Percentiles rank a stretch among this genome's conserved stretches.
Evolutionary conservation across 371 early-diverging fungal genomes (phyloP).

Genomic region (Gilbertella persicaria): DNA sequence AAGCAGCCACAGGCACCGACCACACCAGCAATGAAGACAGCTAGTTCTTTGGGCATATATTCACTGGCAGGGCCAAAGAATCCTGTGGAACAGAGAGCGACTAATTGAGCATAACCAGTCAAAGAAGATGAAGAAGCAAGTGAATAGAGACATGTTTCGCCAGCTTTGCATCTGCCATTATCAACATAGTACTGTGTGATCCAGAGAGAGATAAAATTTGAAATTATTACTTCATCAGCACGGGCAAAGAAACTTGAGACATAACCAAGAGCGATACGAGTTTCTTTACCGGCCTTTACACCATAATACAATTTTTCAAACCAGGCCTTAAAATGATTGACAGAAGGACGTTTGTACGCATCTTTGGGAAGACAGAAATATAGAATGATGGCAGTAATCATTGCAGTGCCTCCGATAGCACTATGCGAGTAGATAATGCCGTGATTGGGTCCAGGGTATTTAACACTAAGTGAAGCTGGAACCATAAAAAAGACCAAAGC

Average conservation of each 20-base stretch:
- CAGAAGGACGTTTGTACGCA: constrained; percentile 6
- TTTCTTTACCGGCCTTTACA: constrained; percentile 56
- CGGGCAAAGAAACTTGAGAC: constrained; percentile 69
- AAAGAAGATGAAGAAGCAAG: constrained; percentile 57
- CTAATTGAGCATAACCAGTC: constrained; percentile 71
- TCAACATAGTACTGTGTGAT: constrained; percentile 64
- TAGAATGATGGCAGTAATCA: constrained; percentile 34
- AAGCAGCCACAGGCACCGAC: constrained; percentile 63
- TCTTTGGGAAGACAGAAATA: constrained; percentile 43
- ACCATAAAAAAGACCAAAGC: constrained; percentile 47
- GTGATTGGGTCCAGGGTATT: constrained; percentile 16
- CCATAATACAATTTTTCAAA: constrained; percentile 15
- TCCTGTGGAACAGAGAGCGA: constrained; percentile 71
- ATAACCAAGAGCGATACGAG: constrained; percentile 62
- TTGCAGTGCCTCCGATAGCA: constrained; percentile 45
- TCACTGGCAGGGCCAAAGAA: constrained; percentile 59
- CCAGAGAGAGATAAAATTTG: constrained; percentile 79
- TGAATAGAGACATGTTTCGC: constrained; percentile 42
- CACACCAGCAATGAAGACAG: constrained; percentile 55
- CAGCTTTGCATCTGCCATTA: constrained; percentile 49
- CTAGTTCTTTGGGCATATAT: constrained; percentile 46
- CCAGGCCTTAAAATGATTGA: constrained; percentile 11
- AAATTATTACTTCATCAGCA: constrained; percentile 75
- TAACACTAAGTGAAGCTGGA: constrained; percentile 34
- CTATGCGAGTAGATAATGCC: constrained; percentile 32